Conservation (phyloP, 192 early-diverging fungal species). For the Gaertneriomyces sp. region DNA sequence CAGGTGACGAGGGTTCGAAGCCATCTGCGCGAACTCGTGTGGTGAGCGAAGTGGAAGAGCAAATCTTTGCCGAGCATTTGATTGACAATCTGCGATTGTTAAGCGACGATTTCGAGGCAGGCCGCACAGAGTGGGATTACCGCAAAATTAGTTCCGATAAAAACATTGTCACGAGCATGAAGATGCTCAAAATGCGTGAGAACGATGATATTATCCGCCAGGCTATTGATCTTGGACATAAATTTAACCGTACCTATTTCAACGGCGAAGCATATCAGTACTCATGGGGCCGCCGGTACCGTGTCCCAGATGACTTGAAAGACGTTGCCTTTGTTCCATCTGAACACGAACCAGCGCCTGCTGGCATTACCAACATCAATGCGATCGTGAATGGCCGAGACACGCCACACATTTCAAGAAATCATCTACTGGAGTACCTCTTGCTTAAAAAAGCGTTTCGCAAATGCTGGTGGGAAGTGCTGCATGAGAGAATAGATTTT, state of each 20-base stretch:
- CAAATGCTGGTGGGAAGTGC: constrained; percentile 35
- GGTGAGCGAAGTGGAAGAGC: constrained; percentile 20
- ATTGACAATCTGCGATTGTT: constrained; percentile 4
- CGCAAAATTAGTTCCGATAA: constrained; percentile 7
- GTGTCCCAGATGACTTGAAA: neutral
- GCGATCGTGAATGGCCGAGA: neutral
- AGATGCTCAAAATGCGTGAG: constrained; percentile 15
- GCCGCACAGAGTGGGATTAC: constrained; percentile 12
- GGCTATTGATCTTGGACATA: too few relatives aligned
- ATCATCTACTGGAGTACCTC: constrained; percentile 18
- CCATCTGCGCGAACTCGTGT: neutral
- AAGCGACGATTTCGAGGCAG: constrained; percentile 1
- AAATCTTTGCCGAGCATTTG: constrained; percentile 5
- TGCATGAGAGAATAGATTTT: constrained; percentile 11
- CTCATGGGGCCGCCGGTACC: neutral
- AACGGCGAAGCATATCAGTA: neutral
- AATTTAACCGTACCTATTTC: neutral
- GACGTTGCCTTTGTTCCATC: neutral
- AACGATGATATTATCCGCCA: neutral
- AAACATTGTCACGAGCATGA: constrained; percentile 10
- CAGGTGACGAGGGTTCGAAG: too few relatives aligned
- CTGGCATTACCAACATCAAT: neutral
- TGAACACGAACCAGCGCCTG: neutral
- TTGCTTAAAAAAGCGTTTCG: constrained; percentile 13
- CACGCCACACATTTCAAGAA: neutral